phyloP scores from a whole-genome alignment of 768 basidiomycete genomes.

The Boletus subcaerulescens region DNA sequence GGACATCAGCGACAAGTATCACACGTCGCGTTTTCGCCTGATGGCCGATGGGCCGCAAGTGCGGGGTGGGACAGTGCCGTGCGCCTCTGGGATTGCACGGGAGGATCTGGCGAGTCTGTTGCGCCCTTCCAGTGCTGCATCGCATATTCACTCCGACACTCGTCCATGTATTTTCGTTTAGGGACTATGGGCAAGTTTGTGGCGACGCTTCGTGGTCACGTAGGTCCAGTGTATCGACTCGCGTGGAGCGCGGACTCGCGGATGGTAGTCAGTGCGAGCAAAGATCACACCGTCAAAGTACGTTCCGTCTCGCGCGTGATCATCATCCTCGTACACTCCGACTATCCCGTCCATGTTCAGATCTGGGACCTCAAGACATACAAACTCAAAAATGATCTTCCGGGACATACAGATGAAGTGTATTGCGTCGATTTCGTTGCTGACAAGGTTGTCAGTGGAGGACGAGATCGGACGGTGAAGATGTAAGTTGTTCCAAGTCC shows the following conservation, averaged over 20 bases:
- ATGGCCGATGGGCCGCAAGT: conserved; percentile 88
- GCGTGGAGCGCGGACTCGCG: conserved; percentile 95
- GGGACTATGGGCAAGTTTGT: conserved; percentile 82
- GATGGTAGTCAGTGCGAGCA: conserved; percentile 90
- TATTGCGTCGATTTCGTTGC: conserved; percentile 99
- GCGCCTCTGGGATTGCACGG: conserved; percentile 80
- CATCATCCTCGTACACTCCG: not conserved
- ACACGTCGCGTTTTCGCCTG: conserved; percentile 93
- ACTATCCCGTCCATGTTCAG: conserved; percentile 26
- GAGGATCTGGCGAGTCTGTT: conserved; percentile 41
- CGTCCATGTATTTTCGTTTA: not conserved
- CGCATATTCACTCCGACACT: not conserved
- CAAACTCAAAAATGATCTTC: conserved; percentile 91
- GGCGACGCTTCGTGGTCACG: conserved; percentile 87
- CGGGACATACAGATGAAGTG: conserved; percentile 96
- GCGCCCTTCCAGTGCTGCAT: not conserved
- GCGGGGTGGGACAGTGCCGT: conserved; percentile 91
- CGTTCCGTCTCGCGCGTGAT: conserved; percentile 17
- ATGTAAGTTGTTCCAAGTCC: conserved; percentile 57
- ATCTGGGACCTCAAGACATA: conserved; percentile 97
- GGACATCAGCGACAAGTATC: conserved; percentile 95
- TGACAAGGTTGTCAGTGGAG: conserved; percentile 99
- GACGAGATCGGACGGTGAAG: conserved; percentile 85
- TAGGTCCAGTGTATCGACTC: conserved; percentile 90
- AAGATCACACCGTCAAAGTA: conserved; percentile 95